These are phyloP conservation scores for Aureobasidium sp. DNA, from an alignment of 2,329 filamentous ascomycete species.

Conservation along the genomic window DNA sequence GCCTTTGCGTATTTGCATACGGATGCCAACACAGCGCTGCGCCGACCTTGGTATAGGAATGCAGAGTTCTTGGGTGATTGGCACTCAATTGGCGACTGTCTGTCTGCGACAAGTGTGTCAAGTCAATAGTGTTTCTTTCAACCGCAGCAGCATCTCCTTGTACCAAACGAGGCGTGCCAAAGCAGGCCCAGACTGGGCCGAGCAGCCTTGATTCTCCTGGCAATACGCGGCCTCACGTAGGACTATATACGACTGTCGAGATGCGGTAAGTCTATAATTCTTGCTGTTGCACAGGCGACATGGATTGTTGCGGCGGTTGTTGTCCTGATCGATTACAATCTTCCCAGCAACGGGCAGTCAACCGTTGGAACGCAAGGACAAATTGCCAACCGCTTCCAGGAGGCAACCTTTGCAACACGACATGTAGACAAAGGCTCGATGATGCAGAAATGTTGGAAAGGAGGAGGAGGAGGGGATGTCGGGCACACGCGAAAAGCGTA, in stretches of 20 bases:
- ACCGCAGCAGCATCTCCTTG: neutral
- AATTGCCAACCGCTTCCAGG: slow-evolving; percentile 13
- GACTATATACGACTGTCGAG: slow-evolving; percentile 6
- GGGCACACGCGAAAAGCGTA: neutral
- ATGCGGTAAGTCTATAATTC: neutral
- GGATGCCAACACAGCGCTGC: neutral
- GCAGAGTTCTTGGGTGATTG: neutral
- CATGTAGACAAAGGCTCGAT: neutral
- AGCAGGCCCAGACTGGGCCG: neutral
- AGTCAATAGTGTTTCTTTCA: neutral
- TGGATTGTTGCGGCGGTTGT: neutral
- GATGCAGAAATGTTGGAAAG: slow-evolving; percentile 4
- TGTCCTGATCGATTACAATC: slow-evolving; percentile 1
- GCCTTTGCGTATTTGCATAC: neutral
- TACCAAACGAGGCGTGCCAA: neutral
- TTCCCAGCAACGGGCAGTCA: slow-evolving; percentile 9
- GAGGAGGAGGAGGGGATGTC: neutral
- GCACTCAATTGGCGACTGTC: neutral
- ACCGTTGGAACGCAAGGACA: neutral
- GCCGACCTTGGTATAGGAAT: slow-evolving; percentile 8
- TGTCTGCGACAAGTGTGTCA: neutral
- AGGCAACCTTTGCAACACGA: neutral
- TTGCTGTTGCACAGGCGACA: slow-evolving; percentile 7
- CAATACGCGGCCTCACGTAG: neutral
- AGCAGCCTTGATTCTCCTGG: neutral